phyloP scores from a whole-genome alignment of 2,329 filamentous ascomycete genomes.

The Alternaria triticimaculans region DNA sequence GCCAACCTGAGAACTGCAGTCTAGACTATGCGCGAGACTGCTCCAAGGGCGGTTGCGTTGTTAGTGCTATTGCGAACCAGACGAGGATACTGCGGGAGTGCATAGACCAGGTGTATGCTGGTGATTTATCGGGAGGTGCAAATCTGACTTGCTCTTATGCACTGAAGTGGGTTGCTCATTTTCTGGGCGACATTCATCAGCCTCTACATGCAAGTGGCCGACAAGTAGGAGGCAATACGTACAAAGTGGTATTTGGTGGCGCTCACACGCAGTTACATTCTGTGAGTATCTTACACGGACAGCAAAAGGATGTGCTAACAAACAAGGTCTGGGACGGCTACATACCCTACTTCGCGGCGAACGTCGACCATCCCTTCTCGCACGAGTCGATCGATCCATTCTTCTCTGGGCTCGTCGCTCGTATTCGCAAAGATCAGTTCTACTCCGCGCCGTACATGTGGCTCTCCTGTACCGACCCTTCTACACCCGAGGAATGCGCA shows the following conservation, averaged over 20 bases:
- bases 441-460: conserved; percentile 45
- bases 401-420: conserved; percentile 43
- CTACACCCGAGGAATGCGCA: conserved; percentile 43
- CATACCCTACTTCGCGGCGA: conserved; percentile 48
- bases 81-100: conserved; percentile 48
- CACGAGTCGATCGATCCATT: conserved; percentile 46
- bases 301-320: conserved; percentile 10
- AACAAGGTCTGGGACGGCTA: conserved; percentile 49
- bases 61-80: conserved; percentile 53
- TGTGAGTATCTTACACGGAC: conserved; percentile 27
- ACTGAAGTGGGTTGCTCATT: conserved; percentile 53
- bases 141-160: conserved; percentile 51
- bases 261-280: conserved; percentile 47
- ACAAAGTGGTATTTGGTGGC: conserved; percentile 47
- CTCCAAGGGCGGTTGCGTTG: conserved; percentile 48
- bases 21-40: conserved; percentile 49
- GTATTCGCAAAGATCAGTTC: conserved; percentile 46
- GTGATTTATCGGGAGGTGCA: conserved; percentile 28
- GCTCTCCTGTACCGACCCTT: conserved; percentile 46
- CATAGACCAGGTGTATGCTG: conserved; percentile 37
- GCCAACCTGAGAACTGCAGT: conserved; percentile 42
- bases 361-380: conserved; percentile 42
- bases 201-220: conserved; percentile 51
- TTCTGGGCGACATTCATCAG: conserved; percentile 52
- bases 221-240: conserved; percentile 48